phyloP scores from a whole-genome alignment of 1,139 yeast species.

The Yamadazyma sp. region DNA sequence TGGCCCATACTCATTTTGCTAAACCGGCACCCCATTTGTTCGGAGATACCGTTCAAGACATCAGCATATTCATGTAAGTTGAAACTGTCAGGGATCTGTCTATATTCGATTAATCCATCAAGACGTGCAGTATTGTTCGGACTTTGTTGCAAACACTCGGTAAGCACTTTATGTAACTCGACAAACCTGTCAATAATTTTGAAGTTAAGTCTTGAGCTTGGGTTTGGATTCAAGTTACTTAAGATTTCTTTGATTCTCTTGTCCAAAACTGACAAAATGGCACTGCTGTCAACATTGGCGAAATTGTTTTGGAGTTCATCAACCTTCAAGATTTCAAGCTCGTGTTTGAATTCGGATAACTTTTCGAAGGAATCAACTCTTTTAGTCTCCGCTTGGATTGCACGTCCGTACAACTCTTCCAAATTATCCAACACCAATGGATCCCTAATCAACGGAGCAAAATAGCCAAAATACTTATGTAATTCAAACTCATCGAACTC shows the following conservation, averaged over 20 bases:
- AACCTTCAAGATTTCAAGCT: conserved; percentile 11
- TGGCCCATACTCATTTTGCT: conserved; percentile 9
- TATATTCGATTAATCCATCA: conserved; percentile 30
- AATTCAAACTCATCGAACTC: conserved; percentile 9
- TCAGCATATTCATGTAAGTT: conserved; percentile 31
- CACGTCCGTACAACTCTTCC: conserved; percentile 6
- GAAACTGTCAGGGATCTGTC: conserved; percentile 37
- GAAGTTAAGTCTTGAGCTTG: conserved; percentile 16
- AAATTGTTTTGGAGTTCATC: conserved; percentile 18
- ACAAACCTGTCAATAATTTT: conserved; percentile 7
- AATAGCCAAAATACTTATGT: conserved; percentile 13
- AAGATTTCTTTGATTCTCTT: conserved; percentile 21
- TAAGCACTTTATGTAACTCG: conserved; percentile 15
- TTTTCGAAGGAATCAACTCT: conserved; percentile 1
- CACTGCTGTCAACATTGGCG: conserved; percentile 14
- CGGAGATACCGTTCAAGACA: conserved; percentile 28
- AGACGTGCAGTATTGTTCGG: conserved; percentile 28
- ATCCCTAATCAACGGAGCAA: conserved; percentile 11
- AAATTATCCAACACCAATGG: conserved; percentile 13
- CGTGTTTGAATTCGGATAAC: conserved; percentile 10
- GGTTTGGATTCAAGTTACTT: conserved; percentile 16
- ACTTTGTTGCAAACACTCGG: conserved; percentile 22
- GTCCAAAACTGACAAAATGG: conserved; percentile 20
- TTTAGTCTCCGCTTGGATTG: neutral
- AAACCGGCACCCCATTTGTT: conserved; percentile 17